Evolutionary conservation across 2,329 filamentous ascomycete species (phyloP).

Genomic region (Talaromyces sp.): DNA sequence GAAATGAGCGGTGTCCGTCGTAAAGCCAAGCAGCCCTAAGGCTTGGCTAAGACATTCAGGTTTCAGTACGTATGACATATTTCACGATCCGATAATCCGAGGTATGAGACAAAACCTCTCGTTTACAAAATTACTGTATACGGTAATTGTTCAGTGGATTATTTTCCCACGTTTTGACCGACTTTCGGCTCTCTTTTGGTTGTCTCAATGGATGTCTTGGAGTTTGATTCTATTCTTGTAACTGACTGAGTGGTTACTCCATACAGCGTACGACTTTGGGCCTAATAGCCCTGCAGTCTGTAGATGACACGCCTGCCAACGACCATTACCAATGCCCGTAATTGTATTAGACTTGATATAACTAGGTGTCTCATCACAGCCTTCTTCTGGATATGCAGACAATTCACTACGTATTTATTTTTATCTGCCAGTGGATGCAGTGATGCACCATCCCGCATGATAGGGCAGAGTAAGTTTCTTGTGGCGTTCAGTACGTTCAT

Average conservation of each 20-base stretch:
- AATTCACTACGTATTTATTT: background rate
- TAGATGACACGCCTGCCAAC: too few relatives aligned
- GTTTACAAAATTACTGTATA: background rate
- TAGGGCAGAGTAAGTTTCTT: background rate
- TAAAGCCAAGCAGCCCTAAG: background rate
- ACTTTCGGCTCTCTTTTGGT: background rate
- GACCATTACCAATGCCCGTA: too few relatives aligned
- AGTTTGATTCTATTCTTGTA: background rate
- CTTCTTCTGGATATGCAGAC: background rate
- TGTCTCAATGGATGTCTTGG: background rate
- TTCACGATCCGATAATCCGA: background rate
- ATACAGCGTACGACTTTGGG: background rate
- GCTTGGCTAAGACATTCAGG: conserved; percentile 4
- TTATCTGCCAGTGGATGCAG: background rate
- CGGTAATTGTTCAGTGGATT: background rate
- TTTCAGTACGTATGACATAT: background rate
- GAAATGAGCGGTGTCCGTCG: conserved; percentile 1
- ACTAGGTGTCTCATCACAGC: too few relatives aligned
- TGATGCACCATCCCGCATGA: conserved; percentile 5
- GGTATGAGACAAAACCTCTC: background rate
- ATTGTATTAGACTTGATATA: too few relatives aligned
- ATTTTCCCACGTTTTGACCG: background rate
- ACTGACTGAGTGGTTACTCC: background rate
- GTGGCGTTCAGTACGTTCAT: background rate
- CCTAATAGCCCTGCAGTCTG: too few relatives aligned